These are phyloP conservation scores for Ustilago tritici DNA, from an alignment of 1,284 basidiomycete species.

Conservation along the genomic window DNA sequence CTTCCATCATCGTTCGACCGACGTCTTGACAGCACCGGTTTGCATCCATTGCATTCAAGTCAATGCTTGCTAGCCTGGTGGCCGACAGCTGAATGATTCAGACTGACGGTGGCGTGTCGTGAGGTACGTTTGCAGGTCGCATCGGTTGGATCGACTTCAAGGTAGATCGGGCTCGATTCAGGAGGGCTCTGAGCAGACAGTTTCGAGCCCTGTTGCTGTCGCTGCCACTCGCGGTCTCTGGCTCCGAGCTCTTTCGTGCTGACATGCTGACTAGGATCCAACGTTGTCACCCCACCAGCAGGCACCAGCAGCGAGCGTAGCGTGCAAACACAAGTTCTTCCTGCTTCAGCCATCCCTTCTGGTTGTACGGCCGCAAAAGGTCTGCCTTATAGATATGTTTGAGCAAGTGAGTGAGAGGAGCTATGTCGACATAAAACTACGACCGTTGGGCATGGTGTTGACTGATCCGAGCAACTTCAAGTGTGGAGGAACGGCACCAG, in stretches of 20 bases:
- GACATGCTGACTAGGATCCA: slow-evolving; percentile 41
- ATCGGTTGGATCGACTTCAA: not conserved
- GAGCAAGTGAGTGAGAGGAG: not conserved
- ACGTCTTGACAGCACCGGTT: not conserved
- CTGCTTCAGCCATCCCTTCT: slow-evolving; percentile 10
- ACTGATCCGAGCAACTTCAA: not conserved
- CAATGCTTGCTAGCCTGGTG: not conserved
- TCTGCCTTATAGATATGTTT: no score
- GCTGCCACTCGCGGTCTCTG: slow-evolving; percentile 31
- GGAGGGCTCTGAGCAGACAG: not conserved
- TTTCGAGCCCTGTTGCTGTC: slow-evolving; percentile 7
- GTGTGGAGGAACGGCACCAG: not conserved
- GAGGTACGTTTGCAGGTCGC: not conserved
- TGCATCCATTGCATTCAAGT: not conserved
- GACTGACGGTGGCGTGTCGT: not conserved
- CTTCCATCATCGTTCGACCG: not conserved
- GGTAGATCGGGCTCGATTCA: not conserved
- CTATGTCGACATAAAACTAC: no score
- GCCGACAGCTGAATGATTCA: not conserved
- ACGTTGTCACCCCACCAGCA: slow-evolving; percentile 31
- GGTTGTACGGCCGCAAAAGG: no score
- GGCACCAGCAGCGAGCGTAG: slow-evolving; percentile 37
- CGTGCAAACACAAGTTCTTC: slow-evolving; percentile 38
- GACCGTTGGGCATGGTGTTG: no score
- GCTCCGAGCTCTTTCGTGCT: slow-evolving; percentile 38